Evolutionary conservation across 1,139 yeast genomes (phyloP).

Genomic region (Citeromyces siamensis): DNA sequence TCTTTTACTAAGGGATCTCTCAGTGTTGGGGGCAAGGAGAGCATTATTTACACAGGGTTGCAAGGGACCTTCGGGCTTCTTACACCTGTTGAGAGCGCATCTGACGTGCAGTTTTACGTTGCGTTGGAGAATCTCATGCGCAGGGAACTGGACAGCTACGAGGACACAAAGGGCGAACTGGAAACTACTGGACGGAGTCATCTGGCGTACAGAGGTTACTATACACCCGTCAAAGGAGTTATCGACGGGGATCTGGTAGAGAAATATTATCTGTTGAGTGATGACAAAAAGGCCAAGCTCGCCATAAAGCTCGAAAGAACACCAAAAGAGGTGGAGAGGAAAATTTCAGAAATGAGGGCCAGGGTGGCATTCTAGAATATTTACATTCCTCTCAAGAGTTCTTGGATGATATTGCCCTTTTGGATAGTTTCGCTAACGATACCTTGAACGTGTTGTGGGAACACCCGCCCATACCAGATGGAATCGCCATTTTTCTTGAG

Average conservation of each 20-base stretch:
- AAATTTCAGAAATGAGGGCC: slow-evolving; percentile 45
- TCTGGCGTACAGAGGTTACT: slow-evolving; percentile 58
- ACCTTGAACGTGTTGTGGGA: slow-evolving; percentile 55
- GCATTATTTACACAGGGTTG: slow-evolving; percentile 59
- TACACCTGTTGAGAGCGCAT: slow-evolving; percentile 50
- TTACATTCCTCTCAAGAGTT: slow-evolving; percentile 35
- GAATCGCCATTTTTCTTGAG: slow-evolving; percentile 29
- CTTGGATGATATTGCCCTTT: slow-evolving; percentile 34
- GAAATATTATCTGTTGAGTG: slow-evolving; percentile 27
- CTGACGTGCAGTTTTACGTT: slow-evolving; percentile 49
- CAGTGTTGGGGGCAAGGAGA: slow-evolving; percentile 52
- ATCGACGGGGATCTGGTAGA: slow-evolving; percentile 88
- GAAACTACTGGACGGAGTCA: slow-evolving; percentile 49
- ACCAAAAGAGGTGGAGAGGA: slow-evolving; percentile 47
- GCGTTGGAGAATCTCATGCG: slow-evolving; percentile 41
- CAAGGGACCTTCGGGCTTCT: slow-evolving; percentile 75
- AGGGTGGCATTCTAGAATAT: slow-evolving; percentile 23
- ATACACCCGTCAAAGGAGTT: slow-evolving; percentile 62
- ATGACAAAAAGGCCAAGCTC: slow-evolving; percentile 29
- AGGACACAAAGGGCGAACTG: slow-evolving; percentile 15
- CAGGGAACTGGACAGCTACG: slow-evolving; percentile 16
- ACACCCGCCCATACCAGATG: slow-evolving; percentile 64
- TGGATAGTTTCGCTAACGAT: slow-evolving; percentile 41
- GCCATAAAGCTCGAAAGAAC: slow-evolving; percentile 42
- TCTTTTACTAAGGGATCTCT: slow-evolving; percentile 42